Evolutionary conservation across 1,284 basidiomycete genomes (phyloP).

Genomic region (Cerioporus squamosus): DNA sequence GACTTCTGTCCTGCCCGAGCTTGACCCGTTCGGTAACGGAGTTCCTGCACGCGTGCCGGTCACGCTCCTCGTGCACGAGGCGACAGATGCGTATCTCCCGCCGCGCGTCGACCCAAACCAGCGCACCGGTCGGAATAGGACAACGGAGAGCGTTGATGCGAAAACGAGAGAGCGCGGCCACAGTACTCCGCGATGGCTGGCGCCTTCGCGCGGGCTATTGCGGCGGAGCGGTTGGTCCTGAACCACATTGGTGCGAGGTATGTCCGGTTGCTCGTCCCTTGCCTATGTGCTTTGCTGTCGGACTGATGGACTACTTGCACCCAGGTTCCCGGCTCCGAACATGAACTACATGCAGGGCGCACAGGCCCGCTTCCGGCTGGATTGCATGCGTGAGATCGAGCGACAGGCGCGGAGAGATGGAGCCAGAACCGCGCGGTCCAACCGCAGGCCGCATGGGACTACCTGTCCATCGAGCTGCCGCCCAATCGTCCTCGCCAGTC

Average conservation of each 20-base stretch:
- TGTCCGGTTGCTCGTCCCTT: no score
- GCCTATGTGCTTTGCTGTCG: no score
- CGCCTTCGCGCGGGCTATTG: constrained; percentile 69
- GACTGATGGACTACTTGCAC: no score
- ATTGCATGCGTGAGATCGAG: constrained; percentile 67
- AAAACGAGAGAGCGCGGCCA: constrained; percentile 76
- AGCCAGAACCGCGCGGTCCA: constrained; percentile 29
- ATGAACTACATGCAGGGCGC: constrained; percentile 39
- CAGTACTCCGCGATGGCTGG: constrained; percentile 87
- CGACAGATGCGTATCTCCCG: constrained; percentile 83
- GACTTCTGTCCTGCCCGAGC: constrained; percentile 6
- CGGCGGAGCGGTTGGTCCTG: constrained; percentile 70
- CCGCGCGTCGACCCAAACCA: constrained; percentile 49
- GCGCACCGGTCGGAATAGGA: constrained; percentile 43
- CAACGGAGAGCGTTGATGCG: constrained; percentile 51
- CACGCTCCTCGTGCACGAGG: constrained; percentile 75
- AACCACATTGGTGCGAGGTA: constrained; percentile 87
- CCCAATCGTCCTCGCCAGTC: constrained; percentile 14
- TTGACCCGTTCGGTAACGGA: constrained; percentile 5
- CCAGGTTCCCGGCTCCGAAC: constrained; percentile 45
- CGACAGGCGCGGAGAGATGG: constrained; percentile 68
- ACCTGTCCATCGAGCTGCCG: constrained; percentile 61
- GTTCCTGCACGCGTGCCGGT: constrained; percentile 19
- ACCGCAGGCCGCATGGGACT: constrained; percentile 70
- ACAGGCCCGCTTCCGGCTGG: constrained; percentile 43